Evolutionary conservation across 2,329 filamentous ascomycete genomes (phyloP).

Genomic region (Lasiodiplodia theobromae): DNA sequence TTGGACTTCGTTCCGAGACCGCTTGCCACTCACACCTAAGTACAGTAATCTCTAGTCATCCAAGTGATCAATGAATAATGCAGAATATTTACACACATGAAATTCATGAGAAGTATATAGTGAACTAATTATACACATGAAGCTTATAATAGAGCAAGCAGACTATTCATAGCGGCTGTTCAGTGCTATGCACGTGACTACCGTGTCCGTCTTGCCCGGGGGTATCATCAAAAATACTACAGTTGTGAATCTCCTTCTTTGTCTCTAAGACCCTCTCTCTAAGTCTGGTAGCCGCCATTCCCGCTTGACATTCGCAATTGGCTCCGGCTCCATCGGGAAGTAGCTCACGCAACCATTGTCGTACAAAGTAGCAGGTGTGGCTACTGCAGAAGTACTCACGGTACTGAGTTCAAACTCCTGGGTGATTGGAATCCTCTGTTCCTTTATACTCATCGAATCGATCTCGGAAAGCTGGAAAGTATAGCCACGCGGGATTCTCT

Average conservation of each 20-base stretch:
- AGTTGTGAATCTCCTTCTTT: not conserved
- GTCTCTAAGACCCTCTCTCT: not conserved
- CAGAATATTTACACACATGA: too few species aligned
- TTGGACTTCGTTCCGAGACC: not conserved
- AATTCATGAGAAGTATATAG: not conserved
- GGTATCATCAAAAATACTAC: not conserved
- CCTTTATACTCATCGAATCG: slow-evolving; percentile 1
- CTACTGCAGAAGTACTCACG: not conserved
- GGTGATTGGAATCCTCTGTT: not conserved
- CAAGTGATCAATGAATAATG: too few species aligned
- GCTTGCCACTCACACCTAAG: too few species aligned
- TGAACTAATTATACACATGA: not conserved
- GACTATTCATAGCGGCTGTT: not conserved
- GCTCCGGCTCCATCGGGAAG: not conserved
- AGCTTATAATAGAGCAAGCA: not conserved
- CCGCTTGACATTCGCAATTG: not conserved
- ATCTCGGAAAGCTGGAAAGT: slow-evolving; percentile 12
- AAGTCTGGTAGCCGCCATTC: not conserved
- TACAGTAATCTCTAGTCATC: too few species aligned
- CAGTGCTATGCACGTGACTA: not conserved
- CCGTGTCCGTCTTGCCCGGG: not conserved
- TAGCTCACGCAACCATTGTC: not conserved
- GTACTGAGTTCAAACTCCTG: not conserved
- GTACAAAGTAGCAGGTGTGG: not conserved
- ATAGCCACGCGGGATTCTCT: not conserved